Base-by-base conservation (phyloP, 2,329 filamentous ascomycete species). In the Zarea fungicola region DNA sequence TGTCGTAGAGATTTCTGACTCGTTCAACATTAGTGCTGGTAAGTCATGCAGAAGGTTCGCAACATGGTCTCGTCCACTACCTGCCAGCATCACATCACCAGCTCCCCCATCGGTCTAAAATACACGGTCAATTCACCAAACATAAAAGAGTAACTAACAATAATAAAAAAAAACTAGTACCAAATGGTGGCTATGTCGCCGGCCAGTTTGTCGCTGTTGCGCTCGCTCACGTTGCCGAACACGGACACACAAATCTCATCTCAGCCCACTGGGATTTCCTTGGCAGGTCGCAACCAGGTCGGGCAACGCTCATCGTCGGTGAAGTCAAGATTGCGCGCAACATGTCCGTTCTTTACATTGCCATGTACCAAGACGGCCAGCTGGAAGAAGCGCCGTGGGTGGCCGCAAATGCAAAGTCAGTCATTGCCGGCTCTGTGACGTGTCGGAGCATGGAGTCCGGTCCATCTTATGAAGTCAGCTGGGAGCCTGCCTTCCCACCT, bases 161-260 rank as follows among this genome's bases (percentile, higher is more conserved):
- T 9, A 13, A 5, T 6, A 4, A 3, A 10, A 18, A 19, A 42
- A 36, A 44, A 26, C 21, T 52, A 69, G 67, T 75, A 13, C 72
- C 72, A 3, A 71, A 76, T 49, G 72, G 73, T 51, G 72, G 73
- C 34, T 76, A 74, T 49, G 64, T 73, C 2, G 66, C 71, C 5
- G 63, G 66, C 14, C 62, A 68, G 41, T 63, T 76, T 42, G 58
- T 73, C 32, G 55, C 60, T 4, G 66, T 63, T 3, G 65, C 65
- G 7, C 58, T 55, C 11, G 50, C 55, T 3, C 68, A 74, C 49
- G 61, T 73, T 14, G 42, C 54, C 14, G 43, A 56, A 2, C 58
- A 59, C 3, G 55, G 58, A 16, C 71, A 73, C 35, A 60, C 64
- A 1, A 65, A 73, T 53, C 63, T 68, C 3, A 52, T 73, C 18